Base-by-base conservation (phyloP, 768 basidiomycete species). In the Russula foetens region DNA sequence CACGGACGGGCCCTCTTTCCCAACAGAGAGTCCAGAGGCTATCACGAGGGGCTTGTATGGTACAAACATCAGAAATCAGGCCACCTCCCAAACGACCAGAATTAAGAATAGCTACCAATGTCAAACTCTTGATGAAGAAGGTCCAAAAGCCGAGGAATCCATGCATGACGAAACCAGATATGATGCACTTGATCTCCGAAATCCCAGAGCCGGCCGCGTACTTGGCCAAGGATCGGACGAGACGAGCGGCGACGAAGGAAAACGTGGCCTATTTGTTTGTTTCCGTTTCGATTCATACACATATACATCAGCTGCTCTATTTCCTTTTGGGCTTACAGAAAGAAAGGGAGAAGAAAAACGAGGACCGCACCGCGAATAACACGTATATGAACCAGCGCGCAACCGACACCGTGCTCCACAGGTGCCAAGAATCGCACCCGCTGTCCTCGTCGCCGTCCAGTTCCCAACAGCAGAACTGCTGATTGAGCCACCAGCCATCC, bases 161-260 rank as follows among this genome's bases (percentile, higher is more conserved):
- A 71, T 97, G 86, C 90, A 99, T 98, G 66, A 95, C 80, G 74
- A 99, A 99, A 4, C 97, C 97, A 9, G 91, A 92, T 31, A 99
- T 77, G 67, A 98, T 98, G 70, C 93, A 97, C 69, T 98, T 99
- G 74, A 99, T 98, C 73, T 99, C 97, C 23, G 95, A 92, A 50
- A 99, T 98, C 53, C 97, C 97, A 60, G 95, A 98, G 6, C 97
- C 95, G 21, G 97, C 97, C 15, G 97, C 95, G 72, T 96, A 96
- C 56, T 86, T 94, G 9, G 96, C 95, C 68, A 95, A 83, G 9
- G 84, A 84, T 55, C 83, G 81, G 57, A 98, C 97, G 12, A 99
- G 79, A 70, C 91, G 92, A 0, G 93, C 90, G 5, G 95, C 90
- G 15, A 88, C 77, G 69, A 91, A 92, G 0, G 94, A 84, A 68